A percentile compares a stretch with the other conserved stretches of the same genome.
phyloP scores from a whole-genome alignment of 352 stramenopile species.

The Nothophytophthora sp. region DNA sequence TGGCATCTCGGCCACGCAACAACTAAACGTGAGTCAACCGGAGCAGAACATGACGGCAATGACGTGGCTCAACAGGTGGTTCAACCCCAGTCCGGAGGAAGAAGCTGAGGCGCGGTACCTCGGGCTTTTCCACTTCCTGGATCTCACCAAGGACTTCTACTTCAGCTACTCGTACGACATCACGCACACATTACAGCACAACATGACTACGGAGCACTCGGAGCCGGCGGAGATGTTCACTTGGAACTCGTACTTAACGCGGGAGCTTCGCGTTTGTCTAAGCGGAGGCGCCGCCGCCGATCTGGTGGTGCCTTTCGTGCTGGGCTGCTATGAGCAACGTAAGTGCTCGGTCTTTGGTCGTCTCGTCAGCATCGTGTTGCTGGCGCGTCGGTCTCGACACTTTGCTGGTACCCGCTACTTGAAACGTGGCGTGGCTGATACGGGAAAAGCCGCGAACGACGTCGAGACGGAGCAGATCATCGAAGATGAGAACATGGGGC shows the following conservation, averaged over 20 bases:
- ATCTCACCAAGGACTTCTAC: conserved; percentile 99
- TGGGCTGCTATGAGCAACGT: conserved; percentile 97
- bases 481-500: conserved; percentile 87
- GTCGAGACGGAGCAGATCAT: conserved; percentile 99
- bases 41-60: conserved; percentile 55
- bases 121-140: conserved; percentile 97
- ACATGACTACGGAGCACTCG: conserved; percentile 91
- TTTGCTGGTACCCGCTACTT: conserved; percentile 99
- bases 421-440: conserved; percentile 96
- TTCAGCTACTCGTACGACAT: conserved; percentile 99
- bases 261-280: conserved; percentile 90
- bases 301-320: conserved; percentile 89
- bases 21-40: conserved; percentile 79
- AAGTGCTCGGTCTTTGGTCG: conserved; percentile 97
- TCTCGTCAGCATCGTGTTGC: conserved; percentile 94
- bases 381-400: conserved; percentile 96
- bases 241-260: conserved; percentile 97
- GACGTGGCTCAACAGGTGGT: conserved; percentile 80
- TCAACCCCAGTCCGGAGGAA: conserved; percentile 83
- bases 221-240: conserved; percentile 94
- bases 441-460: conserved; percentile 99
- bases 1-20: conserved; percentile 94
- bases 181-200: conserved; percentile 97
- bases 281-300: conserved; percentile 84
- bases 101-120: conserved; percentile 92